These are phyloP conservation scores for Ustilago crameri DNA, from an alignment of 1,284 basidiomycete genomes.

Conservation along the genomic window DNA sequence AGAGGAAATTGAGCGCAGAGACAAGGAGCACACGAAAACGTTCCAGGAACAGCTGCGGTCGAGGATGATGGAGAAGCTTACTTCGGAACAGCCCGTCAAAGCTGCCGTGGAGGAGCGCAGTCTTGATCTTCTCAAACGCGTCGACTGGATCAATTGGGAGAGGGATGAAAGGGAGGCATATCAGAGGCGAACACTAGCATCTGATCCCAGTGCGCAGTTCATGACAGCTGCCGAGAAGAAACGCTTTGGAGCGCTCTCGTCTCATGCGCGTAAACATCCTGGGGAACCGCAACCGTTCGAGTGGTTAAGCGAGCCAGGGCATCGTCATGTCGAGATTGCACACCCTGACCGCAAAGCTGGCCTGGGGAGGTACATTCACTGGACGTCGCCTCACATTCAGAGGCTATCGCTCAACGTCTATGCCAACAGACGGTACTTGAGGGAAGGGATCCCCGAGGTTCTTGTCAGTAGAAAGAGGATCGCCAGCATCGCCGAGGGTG, in stretches of 20 bases:
- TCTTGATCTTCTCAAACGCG: conserved; percentile 21
- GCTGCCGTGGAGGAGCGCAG: conserved; percentile 20
- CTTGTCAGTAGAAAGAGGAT: conserved; percentile 31
- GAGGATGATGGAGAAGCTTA: conserved; percentile 28
- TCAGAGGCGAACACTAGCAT: conserved; percentile 1
- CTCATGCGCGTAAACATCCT: conserved; percentile 3
- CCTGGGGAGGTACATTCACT: conserved; percentile 35
- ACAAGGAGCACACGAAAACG: background rate
- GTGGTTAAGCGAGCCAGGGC: conserved; percentile 9
- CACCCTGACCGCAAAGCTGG: conserved; percentile 41
- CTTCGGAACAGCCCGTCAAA: conserved; percentile 24
- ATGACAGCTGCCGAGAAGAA: conserved; percentile 18
- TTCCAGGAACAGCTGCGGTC: conserved; percentile 16
- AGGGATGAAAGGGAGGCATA: conserved; percentile 39
- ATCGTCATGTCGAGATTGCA: conserved; percentile 20
- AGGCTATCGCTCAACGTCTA: conserved; percentile 36
- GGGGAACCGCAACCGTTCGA: conserved; percentile 28
- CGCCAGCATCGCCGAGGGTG: conserved; percentile 21
- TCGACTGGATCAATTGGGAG: conserved; percentile 36
- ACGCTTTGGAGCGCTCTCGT: background rate
- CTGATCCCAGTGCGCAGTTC: conserved; percentile 1
- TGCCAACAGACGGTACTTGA: conserved; percentile 37
- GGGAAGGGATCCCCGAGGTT: conserved; percentile 30
- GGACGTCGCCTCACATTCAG: conserved; percentile 42
- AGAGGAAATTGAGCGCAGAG: conserved; percentile 5